phyloP scores from a whole-genome alignment of 148 eudicot genomes.

The Simmondsia chinensis region DNA sequence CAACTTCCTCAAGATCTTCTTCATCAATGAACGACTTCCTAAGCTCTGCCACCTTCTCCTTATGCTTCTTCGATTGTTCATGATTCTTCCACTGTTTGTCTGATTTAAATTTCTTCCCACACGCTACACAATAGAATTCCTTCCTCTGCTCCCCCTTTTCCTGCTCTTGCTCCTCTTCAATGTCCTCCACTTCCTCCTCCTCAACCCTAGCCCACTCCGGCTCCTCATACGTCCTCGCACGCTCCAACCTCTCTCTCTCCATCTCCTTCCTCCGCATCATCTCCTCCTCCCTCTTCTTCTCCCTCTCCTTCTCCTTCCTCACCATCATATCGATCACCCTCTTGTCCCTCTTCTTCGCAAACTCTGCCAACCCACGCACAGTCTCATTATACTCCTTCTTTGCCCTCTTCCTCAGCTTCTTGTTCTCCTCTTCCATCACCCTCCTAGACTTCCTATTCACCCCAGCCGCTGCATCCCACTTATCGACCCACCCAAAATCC shows the following conservation, averaged over 20 bases:
- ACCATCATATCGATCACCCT: constrained; percentile 92
- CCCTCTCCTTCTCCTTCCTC: constrained; percentile 80
- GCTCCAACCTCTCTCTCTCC: constrained; percentile 69
- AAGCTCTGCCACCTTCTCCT: constrained; percentile 84
- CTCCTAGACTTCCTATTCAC: constrained; percentile 62
- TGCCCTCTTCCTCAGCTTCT: constrained; percentile 86
- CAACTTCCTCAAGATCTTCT: constrained; percentile 27
- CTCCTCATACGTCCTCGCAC: constrained; percentile 50
- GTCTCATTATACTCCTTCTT: constrained; percentile 86
- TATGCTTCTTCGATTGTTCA: constrained; percentile 92
- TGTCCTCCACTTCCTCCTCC: constrained; percentile 34
- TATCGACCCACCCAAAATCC: constrained; percentile 89
- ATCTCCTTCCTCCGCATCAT: constrained; percentile 46
- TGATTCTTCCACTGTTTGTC: constrained; percentile 98
- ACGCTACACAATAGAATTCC: constrained; percentile 82
- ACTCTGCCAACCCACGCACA: constrained; percentile 83
- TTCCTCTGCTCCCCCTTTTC: constrained; percentile 42
- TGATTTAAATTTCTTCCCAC: constrained; percentile 93
- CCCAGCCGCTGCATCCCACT: constrained; percentile 71
- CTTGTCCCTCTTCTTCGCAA: constrained; percentile 97
- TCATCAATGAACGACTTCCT: constrained; percentile 59
- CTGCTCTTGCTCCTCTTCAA: constrained; percentile 24
- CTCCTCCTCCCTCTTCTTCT: constrained; percentile 75
- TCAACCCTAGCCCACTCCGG: constrained; percentile 80
- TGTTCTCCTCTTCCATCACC: constrained; percentile 97